These are phyloP conservation scores for Vigna reflexopilosa DNA, from an alignment of 306 rosid species.

Conservation along the genomic window DNA sequence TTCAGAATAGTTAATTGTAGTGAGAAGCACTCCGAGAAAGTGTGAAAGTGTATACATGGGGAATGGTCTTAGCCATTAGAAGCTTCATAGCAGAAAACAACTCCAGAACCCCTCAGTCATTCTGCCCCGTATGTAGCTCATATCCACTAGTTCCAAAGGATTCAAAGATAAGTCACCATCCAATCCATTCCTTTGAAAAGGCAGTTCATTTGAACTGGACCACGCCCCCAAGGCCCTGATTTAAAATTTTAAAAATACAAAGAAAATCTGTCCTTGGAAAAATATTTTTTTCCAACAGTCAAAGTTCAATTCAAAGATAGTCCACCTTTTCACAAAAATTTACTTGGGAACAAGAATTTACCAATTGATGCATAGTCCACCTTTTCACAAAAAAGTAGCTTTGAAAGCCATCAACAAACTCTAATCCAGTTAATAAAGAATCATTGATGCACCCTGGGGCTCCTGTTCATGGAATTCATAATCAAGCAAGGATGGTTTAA, in stretches of 20 bases:
- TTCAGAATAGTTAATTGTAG: constrained; percentile 20
- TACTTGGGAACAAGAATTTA: constrained; percentile 51
- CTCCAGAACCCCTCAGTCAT: constrained; percentile 25
- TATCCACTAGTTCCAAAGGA: constrained; percentile 33
- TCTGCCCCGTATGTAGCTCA: constrained; percentile 22
- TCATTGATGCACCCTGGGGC: constrained; percentile 95
- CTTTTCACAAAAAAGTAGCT: constrained; percentile 85
- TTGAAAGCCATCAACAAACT: constrained; percentile 87
- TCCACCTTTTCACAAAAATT: constrained; percentile 90
- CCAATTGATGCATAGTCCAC: constrained; percentile 99
- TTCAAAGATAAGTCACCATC: constrained; percentile 32
- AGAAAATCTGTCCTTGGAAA: constrained; percentile 37
- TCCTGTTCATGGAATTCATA: constrained; percentile 67
- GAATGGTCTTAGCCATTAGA: constrained; percentile 26
- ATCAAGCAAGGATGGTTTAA: constrained; percentile 39
- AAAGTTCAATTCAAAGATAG: constrained; percentile 41
- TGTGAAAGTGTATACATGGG: neutral
- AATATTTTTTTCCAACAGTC: constrained; percentile 6
- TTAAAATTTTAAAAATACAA: constrained; percentile 18
- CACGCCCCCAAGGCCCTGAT: constrained; percentile 26
- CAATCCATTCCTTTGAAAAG: constrained; percentile 31
- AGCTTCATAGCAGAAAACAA: constrained; percentile 14
- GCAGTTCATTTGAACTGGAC: constrained; percentile 39
- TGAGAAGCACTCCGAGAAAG: constrained; percentile 13
- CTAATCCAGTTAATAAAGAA: constrained; percentile 87